A percentile compares a stretch with the other conserved stretches of the same genome.
phyloP scores from a whole-genome alignment of 495 filamentous ascomycete species.

The Podospora conica region DNA sequence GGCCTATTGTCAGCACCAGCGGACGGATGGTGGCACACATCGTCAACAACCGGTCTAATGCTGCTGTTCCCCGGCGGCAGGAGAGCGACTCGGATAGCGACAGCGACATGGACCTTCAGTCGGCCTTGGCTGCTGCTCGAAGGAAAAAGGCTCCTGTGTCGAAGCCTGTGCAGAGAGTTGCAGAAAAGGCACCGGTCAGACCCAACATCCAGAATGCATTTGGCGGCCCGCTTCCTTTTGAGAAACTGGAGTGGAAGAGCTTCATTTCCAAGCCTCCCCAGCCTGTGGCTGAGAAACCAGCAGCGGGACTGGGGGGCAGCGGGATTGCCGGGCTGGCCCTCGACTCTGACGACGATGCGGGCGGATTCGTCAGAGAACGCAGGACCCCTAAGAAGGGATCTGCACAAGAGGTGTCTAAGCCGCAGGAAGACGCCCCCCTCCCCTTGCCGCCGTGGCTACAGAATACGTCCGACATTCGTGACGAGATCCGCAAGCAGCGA shows the following conservation, averaged over 20 bases:
- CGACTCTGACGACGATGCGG: conserved; percentile 50
- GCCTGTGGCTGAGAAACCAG: conserved; percentile 24
- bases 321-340: conserved; percentile 25
- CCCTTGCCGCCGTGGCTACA: conserved; percentile 87
- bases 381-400: neutral
- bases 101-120: conserved; percentile 57
- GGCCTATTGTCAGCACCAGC: conserved; percentile 45
- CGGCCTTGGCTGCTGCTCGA: conserved; percentile 48
- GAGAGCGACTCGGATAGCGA: conserved; percentile 47
- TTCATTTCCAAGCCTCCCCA: conserved; percentile 48
- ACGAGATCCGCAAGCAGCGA: conserved; percentile 43
- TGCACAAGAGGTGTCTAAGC: conserved; percentile 26
- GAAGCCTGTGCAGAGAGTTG: neutral
- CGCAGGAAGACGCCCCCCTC: conserved; percentile 48
- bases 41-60: conserved; percentile 55
- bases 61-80: conserved; percentile 44
- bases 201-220: conserved; percentile 50
- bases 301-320: conserved; percentile 10
- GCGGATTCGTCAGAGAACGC: conserved; percentile 51
- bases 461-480: conserved; percentile 47
- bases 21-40: conserved; percentile 56
- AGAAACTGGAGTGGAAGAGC: conserved; percentile 67
- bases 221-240: conserved; percentile 81
- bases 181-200: conserved; percentile 22
- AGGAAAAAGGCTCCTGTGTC: conserved; percentile 33